Evolutionary conservation across 495 filamentous ascomycete species (phyloP).

Genomic region (Hypoxylon cercidicola): DNA sequence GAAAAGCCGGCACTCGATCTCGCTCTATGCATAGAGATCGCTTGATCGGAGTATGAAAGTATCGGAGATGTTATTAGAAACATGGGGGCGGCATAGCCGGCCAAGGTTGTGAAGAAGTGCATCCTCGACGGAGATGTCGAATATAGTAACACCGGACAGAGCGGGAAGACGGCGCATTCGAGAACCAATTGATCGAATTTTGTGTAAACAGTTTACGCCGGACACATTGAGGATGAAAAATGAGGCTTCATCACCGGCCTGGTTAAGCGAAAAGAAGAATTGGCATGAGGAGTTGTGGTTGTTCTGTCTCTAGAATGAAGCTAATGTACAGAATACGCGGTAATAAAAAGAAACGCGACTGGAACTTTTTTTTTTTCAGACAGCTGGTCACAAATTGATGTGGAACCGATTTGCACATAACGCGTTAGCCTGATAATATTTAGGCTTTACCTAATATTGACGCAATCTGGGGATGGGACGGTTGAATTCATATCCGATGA

Average conservation of each 20-base stretch:
- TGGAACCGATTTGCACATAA: not conserved
- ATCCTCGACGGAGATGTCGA: constrained; percentile 40
- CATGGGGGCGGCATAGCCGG: constrained; percentile 62
- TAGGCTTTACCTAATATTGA: constrained; percentile 22
- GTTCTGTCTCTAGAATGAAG: constrained; percentile 23
- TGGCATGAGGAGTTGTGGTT: constrained; percentile 12
- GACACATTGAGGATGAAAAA: constrained; percentile 6
- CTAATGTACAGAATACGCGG: constrained; percentile 14
- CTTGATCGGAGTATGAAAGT: constrained; percentile 91
- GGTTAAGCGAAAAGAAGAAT: not conserved
- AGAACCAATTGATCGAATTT: constrained; percentile 10
- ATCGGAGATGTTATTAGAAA: constrained; percentile 84
- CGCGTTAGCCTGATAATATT: constrained; percentile 8
- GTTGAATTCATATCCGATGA: constrained; percentile 28
- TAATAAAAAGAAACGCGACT: constrained; percentile 28
- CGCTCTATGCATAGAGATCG: constrained; percentile 82
- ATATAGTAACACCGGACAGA: constrained; percentile 11
- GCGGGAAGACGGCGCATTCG: constrained; percentile 6
- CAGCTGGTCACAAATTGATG: constrained; percentile 32
- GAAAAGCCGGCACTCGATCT: constrained; percentile 89
- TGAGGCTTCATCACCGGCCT: not conserved
- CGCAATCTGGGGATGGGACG: constrained; percentile 13
- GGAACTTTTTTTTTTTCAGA: constrained; percentile 35
- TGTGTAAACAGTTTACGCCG: constrained; percentile 4
- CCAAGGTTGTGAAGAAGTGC: constrained; percentile 55